Base-by-base conservation (phyloP, 139 green algal genomes). In the Coelastrella sp. region DNA sequence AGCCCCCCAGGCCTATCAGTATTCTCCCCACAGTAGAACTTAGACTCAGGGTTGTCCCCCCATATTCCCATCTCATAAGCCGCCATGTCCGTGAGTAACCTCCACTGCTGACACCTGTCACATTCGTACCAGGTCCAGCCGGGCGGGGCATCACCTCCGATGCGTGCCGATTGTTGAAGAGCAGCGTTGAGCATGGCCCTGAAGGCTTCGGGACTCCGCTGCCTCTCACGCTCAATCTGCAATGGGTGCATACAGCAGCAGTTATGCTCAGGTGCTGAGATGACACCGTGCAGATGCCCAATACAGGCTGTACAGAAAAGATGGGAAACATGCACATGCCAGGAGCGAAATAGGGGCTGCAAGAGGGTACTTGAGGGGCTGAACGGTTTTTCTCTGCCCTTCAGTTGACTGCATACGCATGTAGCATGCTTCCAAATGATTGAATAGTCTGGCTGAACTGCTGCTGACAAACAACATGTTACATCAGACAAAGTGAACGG, bases 61-160 rank as follows among this genome's bases (percentile, higher is more conserved):
- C 68, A 76, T 4, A 85, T 57, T 7, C 64, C 16, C 77, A 74
- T 83, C 5, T 74, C 7, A 16, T 20, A 78, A 11, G 10, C 54
- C 0, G 56, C 47, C 5, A 19, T 23, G 7, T 71, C 64, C 14
- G 57, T 91, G 8, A 91, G 60, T 47, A 91, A 54, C 32, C 87
- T 57, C 87, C 87, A 91, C 61, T 66, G 4, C 23, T 23, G 2
- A 22, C 87, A 91, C 4, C 17, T 10, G 3, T 91, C 87, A 58
- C 87, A 91, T 7, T 1, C 87, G 5, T 81, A 65, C 87, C 87
- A 91, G 17, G 57, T 14, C 87, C 87, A 91, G 64, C 61, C 32
- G 7, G 59, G 23, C 0, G 77, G 87, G 1, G 71, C 73, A 10
- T 74, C 87, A 5, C 32, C 87, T 2, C 64, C 86, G 3, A 32